Evolutionary conservation across 768 basidiomycete species (phyloP).

Genomic region (Pholiota microspora): DNA sequence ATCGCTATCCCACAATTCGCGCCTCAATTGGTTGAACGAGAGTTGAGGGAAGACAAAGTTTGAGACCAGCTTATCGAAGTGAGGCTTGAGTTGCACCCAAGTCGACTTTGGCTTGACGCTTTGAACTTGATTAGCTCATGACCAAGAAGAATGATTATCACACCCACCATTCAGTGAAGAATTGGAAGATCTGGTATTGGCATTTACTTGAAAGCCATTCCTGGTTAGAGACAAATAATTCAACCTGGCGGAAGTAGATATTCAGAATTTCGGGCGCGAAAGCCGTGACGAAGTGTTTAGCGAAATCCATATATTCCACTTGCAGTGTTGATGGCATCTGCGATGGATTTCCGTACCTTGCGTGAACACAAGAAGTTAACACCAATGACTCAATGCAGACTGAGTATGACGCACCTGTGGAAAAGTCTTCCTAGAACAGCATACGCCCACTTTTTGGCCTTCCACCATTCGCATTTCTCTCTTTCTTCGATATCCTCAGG

Average conservation of each 20-base stretch:
- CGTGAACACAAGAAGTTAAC: neutral
- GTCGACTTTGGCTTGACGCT: constrained; percentile 94
- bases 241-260: constrained; percentile 69
- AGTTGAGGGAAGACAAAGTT: constrained; percentile 86
- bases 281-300: constrained; percentile 69
- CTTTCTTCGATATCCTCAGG: constrained; percentile 74
- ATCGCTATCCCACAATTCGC: constrained; percentile 76
- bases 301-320: constrained; percentile 66
- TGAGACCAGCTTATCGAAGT: constrained; percentile 74
- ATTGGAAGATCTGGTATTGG: constrained; percentile 80
- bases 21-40: constrained; percentile 67
- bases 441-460: constrained; percentile 92
- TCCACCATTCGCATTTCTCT: constrained; percentile 86
- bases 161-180: constrained; percentile 84
- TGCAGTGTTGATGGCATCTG: constrained; percentile 77
- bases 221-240: constrained; percentile 70
- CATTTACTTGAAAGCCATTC: constrained; percentile 82
- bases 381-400: no score
- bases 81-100: constrained; percentile 85
- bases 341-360: constrained; percentile 81
- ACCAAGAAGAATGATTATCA: neutral
- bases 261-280: constrained; percentile 90
- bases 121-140: constrained; percentile 1
- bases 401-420: constrained; percentile 50
- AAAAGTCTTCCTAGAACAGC: constrained; percentile 77